Evolutionary conservation across 1,284 basidiomycete genomes (phyloP).

Genomic region (Lignosus rhinocerotis): DNA sequence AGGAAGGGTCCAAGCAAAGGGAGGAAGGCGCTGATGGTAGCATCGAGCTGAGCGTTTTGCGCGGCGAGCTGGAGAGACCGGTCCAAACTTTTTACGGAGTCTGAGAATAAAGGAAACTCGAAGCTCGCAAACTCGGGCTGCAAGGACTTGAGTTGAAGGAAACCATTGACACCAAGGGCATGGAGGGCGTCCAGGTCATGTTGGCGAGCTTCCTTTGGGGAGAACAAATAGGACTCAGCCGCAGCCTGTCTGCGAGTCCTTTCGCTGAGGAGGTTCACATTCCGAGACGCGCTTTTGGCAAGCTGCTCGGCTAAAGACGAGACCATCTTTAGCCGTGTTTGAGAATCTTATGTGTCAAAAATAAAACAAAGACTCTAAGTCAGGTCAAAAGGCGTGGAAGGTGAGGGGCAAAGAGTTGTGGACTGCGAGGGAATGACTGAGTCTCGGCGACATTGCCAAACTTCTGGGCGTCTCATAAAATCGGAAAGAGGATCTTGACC

Average conservation of each 20-base stretch:
- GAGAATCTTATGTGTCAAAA: no score
- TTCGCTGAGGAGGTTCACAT: slow-evolving; percentile 54
- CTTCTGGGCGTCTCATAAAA: no score
- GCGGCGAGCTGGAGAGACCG: slow-evolving; percentile 77
- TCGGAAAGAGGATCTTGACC: no score
- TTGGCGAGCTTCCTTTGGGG: slow-evolving; percentile 73
- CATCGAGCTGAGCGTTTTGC: slow-evolving; percentile 63
- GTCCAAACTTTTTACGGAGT: slow-evolving; percentile 76
- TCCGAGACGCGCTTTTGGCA: slow-evolving; percentile 78
- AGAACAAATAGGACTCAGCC: slow-evolving; percentile 85
- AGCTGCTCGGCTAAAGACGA: slow-evolving; percentile 87
- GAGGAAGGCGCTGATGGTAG: slow-evolving; percentile 65
- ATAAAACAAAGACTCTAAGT: no score
- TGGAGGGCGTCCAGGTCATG: slow-evolving; percentile 89
- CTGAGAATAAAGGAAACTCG: slow-evolving; percentile 82
- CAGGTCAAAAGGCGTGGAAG: no score
- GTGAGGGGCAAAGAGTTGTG: no score
- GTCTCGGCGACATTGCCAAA: no score
- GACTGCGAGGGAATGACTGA: no score
- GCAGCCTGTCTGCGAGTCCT: slow-evolving; percentile 63
- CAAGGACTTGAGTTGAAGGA: slow-evolving; percentile 73
- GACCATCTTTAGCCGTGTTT: slow-evolving; percentile 40
- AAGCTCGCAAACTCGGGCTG: slow-evolving; percentile 66
- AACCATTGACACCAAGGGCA: slow-evolving; percentile 81
- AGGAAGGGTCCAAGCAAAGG: slow-evolving; percentile 78